Conservation (phyloP, 495 filamentous ascomycete species). For the Gamarada debralockiae region DNA sequence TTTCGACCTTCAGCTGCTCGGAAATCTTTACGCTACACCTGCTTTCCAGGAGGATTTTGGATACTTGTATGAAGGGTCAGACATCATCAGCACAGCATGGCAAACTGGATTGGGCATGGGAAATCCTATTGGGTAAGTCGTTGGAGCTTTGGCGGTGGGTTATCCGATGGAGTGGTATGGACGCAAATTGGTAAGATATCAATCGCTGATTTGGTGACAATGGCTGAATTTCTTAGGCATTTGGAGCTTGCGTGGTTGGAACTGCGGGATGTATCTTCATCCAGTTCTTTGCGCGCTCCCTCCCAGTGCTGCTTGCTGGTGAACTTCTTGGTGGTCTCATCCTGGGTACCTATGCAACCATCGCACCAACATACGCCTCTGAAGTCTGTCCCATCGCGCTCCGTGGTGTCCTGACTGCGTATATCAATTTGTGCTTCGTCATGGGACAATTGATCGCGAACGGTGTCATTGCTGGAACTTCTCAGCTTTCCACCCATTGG, state of each 20-base stretch:
- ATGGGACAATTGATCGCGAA: conserved; percentile 61
- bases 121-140: conserved; percentile 23
- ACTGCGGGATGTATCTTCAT: conserved; percentile 47
- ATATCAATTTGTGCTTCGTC: conserved; percentile 70
- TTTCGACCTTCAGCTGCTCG: conserved; percentile 36
- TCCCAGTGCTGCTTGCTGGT: conserved; percentile 57
- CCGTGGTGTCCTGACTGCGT: conserved; percentile 62
- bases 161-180: conserved; percentile 44
- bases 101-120: conserved; percentile 49
- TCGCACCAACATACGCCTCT: conserved; percentile 46
- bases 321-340: conserved; percentile 42
- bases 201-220: no score
- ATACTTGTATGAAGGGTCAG: conserved; percentile 18
- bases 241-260: conserved; percentile 31
- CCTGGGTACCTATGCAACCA: conserved; percentile 62
- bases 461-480: conserved; percentile 55
- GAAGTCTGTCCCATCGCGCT: no score
- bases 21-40: conserved; percentile 31
- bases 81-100: conserved; percentile 72
- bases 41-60: conserved; percentile 31
- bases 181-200: no score
- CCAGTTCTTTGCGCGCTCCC: conserved; percentile 52
- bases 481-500: conserved; percentile 50
- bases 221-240: no score
- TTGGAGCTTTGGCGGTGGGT: conserved; percentile 42